phyloP scores from a whole-genome alignment of 2,329 filamentous ascomycete species.

The Immersiporthe knoxdaviesiana region DNA sequence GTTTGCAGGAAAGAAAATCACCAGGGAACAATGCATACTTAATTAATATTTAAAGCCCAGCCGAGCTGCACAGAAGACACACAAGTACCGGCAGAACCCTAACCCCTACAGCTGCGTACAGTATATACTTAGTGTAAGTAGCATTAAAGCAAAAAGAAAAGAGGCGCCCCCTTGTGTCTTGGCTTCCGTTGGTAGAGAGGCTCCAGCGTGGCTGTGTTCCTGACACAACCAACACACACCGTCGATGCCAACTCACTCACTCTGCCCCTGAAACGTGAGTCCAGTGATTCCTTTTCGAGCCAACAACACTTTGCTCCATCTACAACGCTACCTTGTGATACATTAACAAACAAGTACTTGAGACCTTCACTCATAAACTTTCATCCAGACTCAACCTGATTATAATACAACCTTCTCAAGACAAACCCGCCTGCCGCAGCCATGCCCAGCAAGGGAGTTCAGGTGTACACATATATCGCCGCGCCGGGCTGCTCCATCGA shows the following conservation, averaged over 20 bases:
- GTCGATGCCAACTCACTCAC: background rate
- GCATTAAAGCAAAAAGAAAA: too few species aligned
- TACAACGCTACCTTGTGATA: too few species aligned
- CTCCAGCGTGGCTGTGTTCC: background rate
- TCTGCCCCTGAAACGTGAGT: background rate
- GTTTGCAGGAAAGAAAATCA: too few species aligned
- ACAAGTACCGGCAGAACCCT: too few species aligned
- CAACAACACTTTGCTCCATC: background rate
- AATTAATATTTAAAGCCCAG: too few species aligned
- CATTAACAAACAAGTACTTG: too few species aligned
- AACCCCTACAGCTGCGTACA: too few species aligned
- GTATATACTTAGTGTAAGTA: too few species aligned
- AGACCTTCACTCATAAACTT: too few species aligned
- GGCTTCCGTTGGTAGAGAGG: background rate
- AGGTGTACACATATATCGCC: slow-evolving; percentile 44
- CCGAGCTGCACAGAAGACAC: too few species aligned
- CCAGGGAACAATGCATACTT: too few species aligned
- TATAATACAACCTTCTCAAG: too few species aligned
- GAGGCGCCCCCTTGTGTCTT: background rate
- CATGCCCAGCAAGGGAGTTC: slow-evolving; percentile 49
- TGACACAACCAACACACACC: background rate
- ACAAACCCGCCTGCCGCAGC: slow-evolving; percentile 20
- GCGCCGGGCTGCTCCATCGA: slow-evolving; percentile 47
- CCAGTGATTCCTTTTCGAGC: background rate
- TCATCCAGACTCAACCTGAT: background rate